Conservation (phyloP, 2,329 filamentous ascomycete genomes). For the Aspergillus sp. region DNA sequence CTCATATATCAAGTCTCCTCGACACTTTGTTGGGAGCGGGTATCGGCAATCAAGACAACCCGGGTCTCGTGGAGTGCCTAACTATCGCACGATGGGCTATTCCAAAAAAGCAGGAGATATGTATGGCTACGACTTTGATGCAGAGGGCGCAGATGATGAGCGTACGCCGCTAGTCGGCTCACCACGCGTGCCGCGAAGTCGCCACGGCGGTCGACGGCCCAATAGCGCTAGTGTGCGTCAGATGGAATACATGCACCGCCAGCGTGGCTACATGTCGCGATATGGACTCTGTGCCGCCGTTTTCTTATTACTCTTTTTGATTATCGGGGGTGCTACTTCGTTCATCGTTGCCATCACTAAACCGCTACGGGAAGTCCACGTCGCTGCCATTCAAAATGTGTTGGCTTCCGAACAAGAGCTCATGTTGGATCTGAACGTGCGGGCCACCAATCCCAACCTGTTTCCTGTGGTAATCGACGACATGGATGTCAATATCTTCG, state of each 20-base stretch:
- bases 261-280: conserved; percentile 59
- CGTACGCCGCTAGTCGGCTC: conserved; percentile 70
- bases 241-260: conserved; percentile 65
- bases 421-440: conserved; percentile 85
- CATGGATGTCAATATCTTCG: conserved; percentile 87
- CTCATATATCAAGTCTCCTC: conserved; percentile 57
- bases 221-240: conserved; percentile 56
- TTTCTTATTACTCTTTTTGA: conserved; percentile 70
- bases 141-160: conserved; percentile 77
- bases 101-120: conserved; percentile 56
- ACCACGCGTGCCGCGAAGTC: conserved; percentile 54
- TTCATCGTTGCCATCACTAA: conserved; percentile 91
- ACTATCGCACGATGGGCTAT: conserved; percentile 39
- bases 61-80: conserved; percentile 57
- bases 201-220: conserved; percentile 45
- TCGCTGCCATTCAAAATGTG: conserved; percentile 79
- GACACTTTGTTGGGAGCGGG: conserved; percentile 43
- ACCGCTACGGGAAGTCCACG: conserved; percentile 69
- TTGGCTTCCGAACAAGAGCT: conserved; percentile 90
- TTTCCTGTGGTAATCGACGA: conserved; percentile 79
- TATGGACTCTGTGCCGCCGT: conserved; percentile 83
- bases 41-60: conserved; percentile 62
- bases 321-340: conserved; percentile 76
- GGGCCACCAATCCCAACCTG: conserved; percentile 86
- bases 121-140: conserved; percentile 73